Evolutionary conservation across 78 protist genomes (phyloP), one percentile per base, ranked within the genome.

Genomic region (Chrysochromulina tobinii): DNA sequence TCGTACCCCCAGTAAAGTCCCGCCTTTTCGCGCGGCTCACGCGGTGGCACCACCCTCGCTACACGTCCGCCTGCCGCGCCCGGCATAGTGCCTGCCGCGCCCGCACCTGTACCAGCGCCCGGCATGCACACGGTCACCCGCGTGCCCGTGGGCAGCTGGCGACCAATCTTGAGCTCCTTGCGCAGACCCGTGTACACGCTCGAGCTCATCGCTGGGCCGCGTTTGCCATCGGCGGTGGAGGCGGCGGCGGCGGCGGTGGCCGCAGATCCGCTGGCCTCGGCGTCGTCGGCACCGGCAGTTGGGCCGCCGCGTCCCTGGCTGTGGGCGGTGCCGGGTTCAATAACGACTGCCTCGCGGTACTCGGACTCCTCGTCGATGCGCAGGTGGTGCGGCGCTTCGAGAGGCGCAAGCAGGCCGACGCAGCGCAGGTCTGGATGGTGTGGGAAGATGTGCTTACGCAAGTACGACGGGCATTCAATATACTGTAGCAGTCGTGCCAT

Each of bases 391-490:
- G 96, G 90, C 21, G 91, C 61, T 8, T 92, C 96, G 54, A 95
- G 61, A 2, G 96, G 96, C 23, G 61, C 48, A 53, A 94, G 59
- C 27, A 93, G 53, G 8, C 95, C 95, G 15, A 79, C 92, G 14
- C 6, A 73, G 58, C 66, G 58, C 54, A 89, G 86, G 69, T 89
- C 92, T 4, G 92, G 86, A 17, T 72, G 86, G 55, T 61, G 7
- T 3, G 92, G 92, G 85, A 89, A 89, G 54, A 69, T 9, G 25
- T 3, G 21, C 67, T 89, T 93, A 0, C 94, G 81, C 72, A 93
- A 87, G 68, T 93, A 95, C 87, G 93, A 95, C 23, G 97, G 97
- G 54, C 94, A 89, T 64, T 95, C 97, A 18, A 91, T 91, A 58
- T 93, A 93, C 68, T 89, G 88, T 51, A 95, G 93, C 38, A 92